phyloP scores from a whole-genome alignment of 208 protist species.

The Lotmaria passim region DNA sequence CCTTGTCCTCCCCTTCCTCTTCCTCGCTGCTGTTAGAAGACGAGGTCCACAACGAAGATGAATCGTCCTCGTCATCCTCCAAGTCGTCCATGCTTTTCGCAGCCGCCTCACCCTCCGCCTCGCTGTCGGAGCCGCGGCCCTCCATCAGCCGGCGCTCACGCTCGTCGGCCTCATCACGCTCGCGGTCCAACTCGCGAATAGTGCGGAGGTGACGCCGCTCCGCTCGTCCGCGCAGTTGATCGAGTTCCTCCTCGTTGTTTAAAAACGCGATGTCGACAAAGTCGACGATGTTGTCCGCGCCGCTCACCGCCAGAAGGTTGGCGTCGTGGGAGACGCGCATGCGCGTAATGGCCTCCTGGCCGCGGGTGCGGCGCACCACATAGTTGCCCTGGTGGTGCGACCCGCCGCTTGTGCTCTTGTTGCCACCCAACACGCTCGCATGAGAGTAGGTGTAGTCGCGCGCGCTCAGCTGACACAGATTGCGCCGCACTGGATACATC shows the following conservation, averaged over 20 bases:
- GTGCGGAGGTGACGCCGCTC: constrained; percentile 83
- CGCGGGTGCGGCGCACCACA: constrained; percentile 53
- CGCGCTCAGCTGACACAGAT: constrained; percentile 88
- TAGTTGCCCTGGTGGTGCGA: constrained; percentile 42
- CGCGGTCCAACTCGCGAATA: constrained; percentile 69
- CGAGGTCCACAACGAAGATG: neutral
- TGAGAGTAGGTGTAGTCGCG: constrained; percentile 86
- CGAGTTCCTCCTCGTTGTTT: constrained; percentile 73
- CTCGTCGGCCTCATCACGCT: constrained; percentile 48
- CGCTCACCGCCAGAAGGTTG: constrained; percentile 77
- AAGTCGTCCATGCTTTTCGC: neutral
- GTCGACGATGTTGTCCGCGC: constrained; percentile 83
- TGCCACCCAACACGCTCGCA: constrained; percentile 47
- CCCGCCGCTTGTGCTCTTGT: constrained; percentile 33
- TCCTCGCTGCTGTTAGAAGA: neutral
- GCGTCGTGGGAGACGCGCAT: constrained; percentile 83
- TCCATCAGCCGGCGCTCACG: constrained; percentile 26
- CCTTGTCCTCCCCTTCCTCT: constrained; percentile 15
- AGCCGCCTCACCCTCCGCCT: neutral
- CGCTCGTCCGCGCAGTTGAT: constrained; percentile 69
- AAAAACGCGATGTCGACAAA: constrained; percentile 91
- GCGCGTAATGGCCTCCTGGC: constrained; percentile 72
- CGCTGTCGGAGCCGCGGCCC: constrained; percentile 3
- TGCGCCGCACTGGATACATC: constrained; percentile 87
- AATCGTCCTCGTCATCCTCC: neutral